phyloP scores from a whole-genome alignment of 768 basidiomycete species.

The Macrolepiota fuliginosa region DNA sequence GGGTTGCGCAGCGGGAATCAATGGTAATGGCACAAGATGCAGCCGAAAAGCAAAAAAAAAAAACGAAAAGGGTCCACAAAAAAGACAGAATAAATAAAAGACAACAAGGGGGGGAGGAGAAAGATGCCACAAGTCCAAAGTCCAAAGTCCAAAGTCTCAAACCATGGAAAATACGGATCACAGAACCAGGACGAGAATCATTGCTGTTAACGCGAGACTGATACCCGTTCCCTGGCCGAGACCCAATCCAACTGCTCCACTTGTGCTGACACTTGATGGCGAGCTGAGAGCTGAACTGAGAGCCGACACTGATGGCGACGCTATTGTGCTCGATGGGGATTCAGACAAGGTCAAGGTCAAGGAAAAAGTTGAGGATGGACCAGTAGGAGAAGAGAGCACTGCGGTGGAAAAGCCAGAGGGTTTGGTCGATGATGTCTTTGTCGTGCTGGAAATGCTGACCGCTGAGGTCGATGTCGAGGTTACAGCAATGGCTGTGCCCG shows the following conservation, averaged over 20 bases:
- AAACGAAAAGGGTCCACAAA: background rate
- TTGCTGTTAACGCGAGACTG: background rate
- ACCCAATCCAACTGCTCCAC: background rate
- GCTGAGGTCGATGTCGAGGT: constrained; percentile 12
- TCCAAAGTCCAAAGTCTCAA: background rate
- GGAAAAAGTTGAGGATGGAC: background rate
- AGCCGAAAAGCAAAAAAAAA: background rate
- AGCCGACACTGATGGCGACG: background rate
- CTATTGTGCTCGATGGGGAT: background rate
- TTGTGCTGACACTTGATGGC: background rate
- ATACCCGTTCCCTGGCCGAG: background rate
- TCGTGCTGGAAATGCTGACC: background rate
- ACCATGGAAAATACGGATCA: background rate
- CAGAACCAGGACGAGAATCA: constrained; percentile 9
- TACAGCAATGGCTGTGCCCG: background rate
- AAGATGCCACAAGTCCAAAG: background rate
- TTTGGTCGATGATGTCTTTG: constrained; percentile 4
- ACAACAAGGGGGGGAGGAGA: background rate
- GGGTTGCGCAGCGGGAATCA: background rate
- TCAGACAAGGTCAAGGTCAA: background rate
- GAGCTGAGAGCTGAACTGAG: background rate
- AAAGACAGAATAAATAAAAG: background rate
- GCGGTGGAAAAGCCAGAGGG: constrained; percentile 6
- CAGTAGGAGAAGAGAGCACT: background rate
- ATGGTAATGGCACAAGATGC: background rate